Evolutionary conservation across 2,329 filamentous ascomycete genomes (phyloP), one percentile per base, ranked within the genome.

Genomic region (Chaetomiaceae sp.): DNA sequence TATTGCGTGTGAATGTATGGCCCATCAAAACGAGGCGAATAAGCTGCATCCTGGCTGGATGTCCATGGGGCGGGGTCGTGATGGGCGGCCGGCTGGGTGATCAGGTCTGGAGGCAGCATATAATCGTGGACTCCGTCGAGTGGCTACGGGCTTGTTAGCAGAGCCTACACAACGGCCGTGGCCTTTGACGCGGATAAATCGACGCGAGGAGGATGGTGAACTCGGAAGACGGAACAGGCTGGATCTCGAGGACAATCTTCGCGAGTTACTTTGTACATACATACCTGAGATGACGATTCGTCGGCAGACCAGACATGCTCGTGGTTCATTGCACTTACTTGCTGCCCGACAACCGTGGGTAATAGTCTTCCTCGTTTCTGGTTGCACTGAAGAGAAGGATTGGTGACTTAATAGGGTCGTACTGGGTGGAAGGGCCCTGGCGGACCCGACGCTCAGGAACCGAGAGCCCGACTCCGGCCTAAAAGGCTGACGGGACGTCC

Each of bases 251-350:
- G n/a, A n/a, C n/a, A n/a, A n/a, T n/a, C n/a, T n/a, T n/a, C n/a
- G n/a, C n/a, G n/a, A n/a, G n/a, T n/a, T n/a, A n/a, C n/a, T n/a
- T n/a, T n/a, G n/a, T n/a, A n/a, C n/a, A n/a, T 14, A 9, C 39
- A 8, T 52, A 48, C 50, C 50, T 52, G 39, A 7, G 40, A 27
- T 14, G 50, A 13, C 17, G 25, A 10, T 10, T 25, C 27, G 20
- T 46, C 9, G 8, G 30, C 30, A 21, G 30, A 17, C 50, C 50
- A 52, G 10, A 13, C 8, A 5, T 44, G 40, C 16, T 23, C 14
- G 23, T 52, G 20, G 14, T 52, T 27, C 50, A 52, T 52, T 8
- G n/a, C n/a, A n/a, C 5, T 41, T 9, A 8, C 10, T 35, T 9
- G 14, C 27, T 13, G 12, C 23, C 12, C 12, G 20, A 20, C n/a